A percentile compares a stretch with the other conserved stretches of the same genome.
phyloP scores from a whole-genome alignment of 148 eudicot species.

The Simmondsia chinensis region DNA sequence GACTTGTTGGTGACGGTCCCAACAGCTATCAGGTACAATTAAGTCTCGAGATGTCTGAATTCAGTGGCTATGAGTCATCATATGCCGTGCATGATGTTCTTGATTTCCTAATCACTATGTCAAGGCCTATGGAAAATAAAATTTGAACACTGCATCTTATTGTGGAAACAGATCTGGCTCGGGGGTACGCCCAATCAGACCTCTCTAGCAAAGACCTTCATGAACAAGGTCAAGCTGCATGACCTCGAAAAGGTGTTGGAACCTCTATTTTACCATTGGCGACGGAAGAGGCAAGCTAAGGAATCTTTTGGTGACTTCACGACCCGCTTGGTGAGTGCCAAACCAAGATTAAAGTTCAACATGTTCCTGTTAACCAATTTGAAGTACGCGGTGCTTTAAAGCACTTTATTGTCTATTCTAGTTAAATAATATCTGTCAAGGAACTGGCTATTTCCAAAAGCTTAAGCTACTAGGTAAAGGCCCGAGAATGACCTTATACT shows the following conservation, averaged over 20 bases:
- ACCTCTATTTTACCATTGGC: slow-evolving; percentile 88
- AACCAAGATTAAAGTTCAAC: background rate
- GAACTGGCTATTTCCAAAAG: too few relatives aligned
- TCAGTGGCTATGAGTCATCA: background rate
- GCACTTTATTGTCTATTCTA: too few relatives aligned
- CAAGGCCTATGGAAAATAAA: too few relatives aligned
- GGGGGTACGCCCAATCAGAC: slow-evolving; percentile 96
- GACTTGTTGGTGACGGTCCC: slow-evolving; percentile 98
- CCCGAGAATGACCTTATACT: too few relatives aligned
- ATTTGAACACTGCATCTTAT: background rate
- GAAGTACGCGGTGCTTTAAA: too few relatives aligned
- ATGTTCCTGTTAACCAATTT: background rate
- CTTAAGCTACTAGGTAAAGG: too few relatives aligned
- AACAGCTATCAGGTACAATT: slow-evolving; percentile 83
- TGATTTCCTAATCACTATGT: too few relatives aligned
- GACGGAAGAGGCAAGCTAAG: slow-evolving; percentile 32
- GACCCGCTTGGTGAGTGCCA: slow-evolving; percentile 58
- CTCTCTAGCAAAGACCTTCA: slow-evolving; percentile 53
- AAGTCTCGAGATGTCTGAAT: background rate
- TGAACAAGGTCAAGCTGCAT: slow-evolving; percentile 87
- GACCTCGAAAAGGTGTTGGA: slow-evolving; percentile 92
- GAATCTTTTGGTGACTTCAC: slow-evolving; percentile 93
- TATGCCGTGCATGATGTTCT: background rate
- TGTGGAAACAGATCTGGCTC: slow-evolving; percentile 71
- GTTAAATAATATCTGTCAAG: too few relatives aligned